Evolutionary conservation across 805 yeast genomes (phyloP), one percentile per base, ranked within the genome.

Genomic region (Pichia rugopelliculosa): DNA sequence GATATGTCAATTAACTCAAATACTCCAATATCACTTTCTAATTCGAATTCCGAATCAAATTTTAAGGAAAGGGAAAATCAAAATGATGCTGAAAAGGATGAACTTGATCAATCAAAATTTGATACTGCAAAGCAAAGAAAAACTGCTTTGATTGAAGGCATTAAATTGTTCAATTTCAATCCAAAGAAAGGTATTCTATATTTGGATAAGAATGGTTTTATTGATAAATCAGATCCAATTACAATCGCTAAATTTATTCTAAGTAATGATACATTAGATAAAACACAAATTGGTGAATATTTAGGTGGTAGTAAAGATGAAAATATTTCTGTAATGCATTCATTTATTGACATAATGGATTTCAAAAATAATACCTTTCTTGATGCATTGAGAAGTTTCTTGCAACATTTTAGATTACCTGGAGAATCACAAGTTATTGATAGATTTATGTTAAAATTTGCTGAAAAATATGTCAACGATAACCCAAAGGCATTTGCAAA

Each of bases 391-490:
- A 77, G 99, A 55, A 71, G 69, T 15, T 88, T 88, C 59, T 73
- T 93, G 50, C 99, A 95, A 60, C 75, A 80, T 42, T 95, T 93
- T 69, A 75, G 99, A 63, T 74, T 93, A 50, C 99, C 99, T 2
- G 99, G 99, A 44, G 99, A 93, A 68, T 90, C 96, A 6, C 99
- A 93, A 68, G 91, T 93, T 60, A 91, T 93, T 61, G 99, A 93
- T 71, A 76, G 99, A 57, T 88, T 82, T 61, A 87, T 95, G 96
- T 77, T 93, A 62, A 91, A 93, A 60, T 95, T 95, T 71, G 99
- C 99, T 6, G 96, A 88, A 65, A 75, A 95, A 55, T 93, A 82
- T 61, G 82, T 82, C 21, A 81, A 85, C 54, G 96, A 91, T 52
- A 93, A 93, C 61, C 96, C 96, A 10, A 72, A 72, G n/a, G 74